Evolutionary conservation across 352 stramenopile species (phyloP).

Genomic region (Phytopythium aichiense): DNA sequence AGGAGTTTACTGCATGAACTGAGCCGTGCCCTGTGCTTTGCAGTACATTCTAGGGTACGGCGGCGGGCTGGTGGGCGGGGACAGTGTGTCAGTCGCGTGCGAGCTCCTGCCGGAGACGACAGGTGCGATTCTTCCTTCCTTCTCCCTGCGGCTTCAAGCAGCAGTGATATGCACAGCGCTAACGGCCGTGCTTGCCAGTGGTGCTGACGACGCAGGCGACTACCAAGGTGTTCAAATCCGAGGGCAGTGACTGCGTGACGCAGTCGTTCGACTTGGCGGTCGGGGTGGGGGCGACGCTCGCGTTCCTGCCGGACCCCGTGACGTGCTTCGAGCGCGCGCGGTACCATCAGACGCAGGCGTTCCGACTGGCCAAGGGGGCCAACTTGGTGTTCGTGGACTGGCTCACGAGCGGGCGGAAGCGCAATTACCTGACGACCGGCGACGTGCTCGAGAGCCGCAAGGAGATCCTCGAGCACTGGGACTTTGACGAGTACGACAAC

Average conservation of each 20-base stretch:
- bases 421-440: constrained; percentile 65
- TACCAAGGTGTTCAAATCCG: constrained; percentile 86
- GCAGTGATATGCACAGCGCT: not conserved
- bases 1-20: not conserved
- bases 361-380: constrained; percentile 37
- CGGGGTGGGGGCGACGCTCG: constrained; percentile 48
- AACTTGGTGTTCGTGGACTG: constrained; percentile 83
- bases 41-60: constrained; percentile 86
- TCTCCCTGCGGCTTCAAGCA: not conserved
- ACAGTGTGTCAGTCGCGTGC: constrained; percentile 65
- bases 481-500: constrained; percentile 76
- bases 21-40: not conserved
- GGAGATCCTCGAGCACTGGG: constrained; percentile 76
- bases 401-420: constrained; percentile 81
- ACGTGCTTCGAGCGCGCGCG: constrained; percentile 75
- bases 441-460: constrained; percentile 52
- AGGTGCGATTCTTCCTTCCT: constrained; percentile 22
- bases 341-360: constrained; percentile 65
- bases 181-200: constrained; percentile 24
- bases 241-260: constrained; percentile 33
- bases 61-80: constrained; percentile 73
- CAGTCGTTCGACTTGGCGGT: constrained; percentile 58
- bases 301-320: constrained; percentile 73
- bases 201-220: constrained; percentile 79
- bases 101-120: constrained; percentile 33